Base-by-base conservation (phyloP, 2,329 filamentous ascomycete genomes). In the Ceratocystis lukuohia region DNA sequence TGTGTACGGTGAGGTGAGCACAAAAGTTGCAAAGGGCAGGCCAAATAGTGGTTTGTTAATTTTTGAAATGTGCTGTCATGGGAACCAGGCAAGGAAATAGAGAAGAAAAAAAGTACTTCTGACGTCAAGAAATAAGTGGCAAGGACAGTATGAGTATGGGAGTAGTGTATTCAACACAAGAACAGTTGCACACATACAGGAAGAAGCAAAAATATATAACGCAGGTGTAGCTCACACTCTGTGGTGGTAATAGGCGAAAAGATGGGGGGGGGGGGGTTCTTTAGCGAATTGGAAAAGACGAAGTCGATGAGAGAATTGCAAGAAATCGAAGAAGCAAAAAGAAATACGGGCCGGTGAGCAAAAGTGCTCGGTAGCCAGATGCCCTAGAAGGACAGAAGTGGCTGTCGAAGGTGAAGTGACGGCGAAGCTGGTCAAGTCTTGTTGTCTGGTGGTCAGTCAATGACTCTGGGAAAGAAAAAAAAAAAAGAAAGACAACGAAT, bases 321-420 rank as follows among this genome's bases (percentile, higher is more conserved):
- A 67, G 65, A 69, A 50, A 61, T 48, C 20, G 62, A 56, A 61
- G 59, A 69, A 66, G 56, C 66, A 44, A 30, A 17, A 64, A 61
- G 57, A 65, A 69, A 67, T 48, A 44, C 67, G 62, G 66, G 69
- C 69, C 61, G 65, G 67, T 69, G 69, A 68, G 65, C 69, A 65
- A 61, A 67, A 67, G 63, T 59, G 66, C 66, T 67, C 66, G 66
- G 66, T 67, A 67, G 66, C 66, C 66, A 62, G 66, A 61, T 67
- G 66, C 66, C 66, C 66, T 56, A 62, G 64, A 67, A 67, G 66
- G 66, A 67, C 66, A 65, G 66, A 65, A 67, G 57, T 41, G 66
- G 63, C 66, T 64, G 59, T 67, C 61, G 25, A 44, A 62, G 41
- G 45, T 59, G 37, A 67, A 57, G 56, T 45, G 62, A 62, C 62